A percentile compares a stretch with the other conserved stretches of the same genome.
These are phyloP conservation scores for Globisporangium cylindrosporum DNA, from an alignment of 352 stramenopile species.

Conservation along the genomic window DNA sequence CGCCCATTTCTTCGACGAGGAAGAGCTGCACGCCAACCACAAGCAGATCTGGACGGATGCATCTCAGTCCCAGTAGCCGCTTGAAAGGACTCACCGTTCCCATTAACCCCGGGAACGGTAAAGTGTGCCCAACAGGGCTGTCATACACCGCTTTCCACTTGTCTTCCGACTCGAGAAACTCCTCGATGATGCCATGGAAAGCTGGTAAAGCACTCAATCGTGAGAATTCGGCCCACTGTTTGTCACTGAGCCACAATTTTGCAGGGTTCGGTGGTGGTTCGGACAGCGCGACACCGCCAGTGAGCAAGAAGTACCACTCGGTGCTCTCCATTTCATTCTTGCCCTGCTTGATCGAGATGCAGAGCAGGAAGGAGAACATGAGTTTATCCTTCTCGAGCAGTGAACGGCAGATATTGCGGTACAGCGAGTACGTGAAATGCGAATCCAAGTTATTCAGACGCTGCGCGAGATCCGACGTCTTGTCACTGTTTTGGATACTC, in stretches of 20 bases:
- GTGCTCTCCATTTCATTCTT: conserved; percentile 71
- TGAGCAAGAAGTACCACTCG: conserved; percentile 95
- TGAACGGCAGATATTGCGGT: conserved; percentile 91
- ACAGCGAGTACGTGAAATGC: conserved; percentile 92
- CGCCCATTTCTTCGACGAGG: conserved; percentile 87
- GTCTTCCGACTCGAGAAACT: conserved; percentile 75
- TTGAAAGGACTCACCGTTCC: conserved; percentile 65
- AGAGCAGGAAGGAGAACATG: conserved; percentile 91
- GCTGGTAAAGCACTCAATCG: conserved; percentile 76
- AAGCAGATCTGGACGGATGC: conserved; percentile 83
- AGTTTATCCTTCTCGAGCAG: conserved; percentile 94
- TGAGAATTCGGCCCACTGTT: conserved; percentile 93
- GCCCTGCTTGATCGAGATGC: conserved; percentile 83
- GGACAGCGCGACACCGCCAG: conserved; percentile 85
- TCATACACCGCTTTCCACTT: conserved; percentile 91
- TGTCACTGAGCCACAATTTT: conserved; percentile 89
- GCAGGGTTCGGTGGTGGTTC: conserved; percentile 91
- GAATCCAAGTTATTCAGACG: conserved; percentile 79
- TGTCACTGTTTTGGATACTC: conserved; percentile 88
- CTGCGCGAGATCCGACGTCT: conserved; percentile 64
- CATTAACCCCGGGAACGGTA: conserved; percentile 74
- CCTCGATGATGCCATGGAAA: conserved; percentile 74
- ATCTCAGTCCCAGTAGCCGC: conserved; percentile 72
- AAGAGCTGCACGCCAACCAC: conserved; percentile 90
- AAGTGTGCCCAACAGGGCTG: conserved; percentile 66